phyloP scores from a whole-genome alignment of 441 rosid species.

The Biscutella laevigata region DNA sequence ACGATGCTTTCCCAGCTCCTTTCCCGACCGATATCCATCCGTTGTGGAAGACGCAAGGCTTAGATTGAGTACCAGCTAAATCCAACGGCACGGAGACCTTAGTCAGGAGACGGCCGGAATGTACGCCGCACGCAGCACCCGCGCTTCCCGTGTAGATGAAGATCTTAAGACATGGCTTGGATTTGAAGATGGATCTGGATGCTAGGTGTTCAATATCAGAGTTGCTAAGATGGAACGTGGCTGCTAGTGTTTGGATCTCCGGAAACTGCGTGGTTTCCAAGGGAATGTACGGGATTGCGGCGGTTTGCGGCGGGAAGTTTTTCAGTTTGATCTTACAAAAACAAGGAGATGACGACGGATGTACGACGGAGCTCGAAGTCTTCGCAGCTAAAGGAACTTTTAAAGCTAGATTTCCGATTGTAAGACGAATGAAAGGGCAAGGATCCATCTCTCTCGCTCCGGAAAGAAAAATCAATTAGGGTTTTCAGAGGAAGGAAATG shows the following conservation, averaged over 20 bases:
- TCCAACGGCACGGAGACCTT: conserved; percentile 66
- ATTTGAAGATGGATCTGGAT: conserved; percentile 44
- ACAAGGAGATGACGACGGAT: conserved; percentile 67
- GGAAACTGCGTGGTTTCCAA: conserved; percentile 30
- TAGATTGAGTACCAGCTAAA: conserved; percentile 48
- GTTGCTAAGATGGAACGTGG: conserved; percentile 62
- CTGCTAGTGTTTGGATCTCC: conserved; percentile 41
- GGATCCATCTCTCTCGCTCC: conserved; percentile 53
- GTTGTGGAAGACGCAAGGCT: conserved; percentile 45
- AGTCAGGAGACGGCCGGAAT: conserved; percentile 57
- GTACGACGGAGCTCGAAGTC: conserved; percentile 60
- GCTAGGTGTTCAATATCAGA: conserved; percentile 48
- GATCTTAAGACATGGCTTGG: conserved; percentile 42
- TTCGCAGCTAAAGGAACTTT: conserved; percentile 57
- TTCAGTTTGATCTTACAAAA: conserved; percentile 72
- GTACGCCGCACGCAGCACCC: conserved; percentile 62
- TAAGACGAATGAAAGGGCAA: conserved; percentile 76
- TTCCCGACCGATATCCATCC: conserved; percentile 73
- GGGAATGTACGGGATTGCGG: conserved; percentile 48
- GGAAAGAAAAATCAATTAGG: not conserved
- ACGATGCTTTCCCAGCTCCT: conserved; percentile 32
- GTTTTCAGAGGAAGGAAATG: not conserved
- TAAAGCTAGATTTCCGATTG: conserved; percentile 57
- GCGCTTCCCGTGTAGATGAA: conserved; percentile 64
- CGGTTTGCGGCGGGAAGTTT: conserved; percentile 50